phyloP scores from a whole-genome alignment of 768 basidiomycete genomes.

The Podaxis carcinomalis region DNA sequence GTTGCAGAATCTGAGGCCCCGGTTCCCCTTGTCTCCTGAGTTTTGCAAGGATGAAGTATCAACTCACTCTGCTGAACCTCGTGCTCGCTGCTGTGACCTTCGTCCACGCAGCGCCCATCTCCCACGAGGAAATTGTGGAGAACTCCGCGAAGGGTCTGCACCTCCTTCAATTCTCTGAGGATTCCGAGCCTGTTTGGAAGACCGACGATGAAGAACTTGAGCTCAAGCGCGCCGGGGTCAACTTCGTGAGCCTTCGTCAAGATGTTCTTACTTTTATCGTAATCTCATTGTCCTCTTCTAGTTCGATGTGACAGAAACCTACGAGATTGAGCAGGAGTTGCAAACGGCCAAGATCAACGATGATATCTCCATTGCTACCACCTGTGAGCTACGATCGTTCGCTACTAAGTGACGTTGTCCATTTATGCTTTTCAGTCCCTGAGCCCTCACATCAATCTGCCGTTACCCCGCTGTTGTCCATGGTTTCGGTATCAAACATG shows the following conservation, averaged over 20 bases:
- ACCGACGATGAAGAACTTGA: constrained; percentile 34
- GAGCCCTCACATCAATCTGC: constrained; percentile 25
- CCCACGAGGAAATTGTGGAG: constrained; percentile 26
- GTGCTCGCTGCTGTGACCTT: constrained; percentile 21
- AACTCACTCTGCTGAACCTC: constrained; percentile 5
- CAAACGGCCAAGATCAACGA: constrained; percentile 13
- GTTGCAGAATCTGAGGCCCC: background rate
- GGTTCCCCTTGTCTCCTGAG: background rate
- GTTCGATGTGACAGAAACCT: constrained; percentile 40
- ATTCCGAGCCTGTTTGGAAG: constrained; percentile 35
- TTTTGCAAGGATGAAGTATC: constrained; percentile 1
- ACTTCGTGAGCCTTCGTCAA: constrained; percentile 27
- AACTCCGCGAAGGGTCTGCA: constrained; percentile 32
- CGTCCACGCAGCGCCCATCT: constrained; percentile 26
- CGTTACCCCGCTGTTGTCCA: constrained; percentile 23
- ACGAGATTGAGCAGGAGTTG: constrained; percentile 26
- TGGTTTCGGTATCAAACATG: constrained; percentile 29
- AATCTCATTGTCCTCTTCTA: constrained; percentile 11
- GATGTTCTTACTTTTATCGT: background rate
- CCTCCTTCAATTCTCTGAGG: constrained; percentile 32
- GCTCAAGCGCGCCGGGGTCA: constrained; percentile 26
- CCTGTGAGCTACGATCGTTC: constrained; percentile 20
- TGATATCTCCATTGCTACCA: constrained; percentile 20
- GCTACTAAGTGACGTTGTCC: background rate
- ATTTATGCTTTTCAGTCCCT: constrained; percentile 20